Evolutionary conservation across 129 eudicot species (phyloP), one percentile per base, ranked within the genome.

Genomic region (Saussurea involucrata): DNA sequence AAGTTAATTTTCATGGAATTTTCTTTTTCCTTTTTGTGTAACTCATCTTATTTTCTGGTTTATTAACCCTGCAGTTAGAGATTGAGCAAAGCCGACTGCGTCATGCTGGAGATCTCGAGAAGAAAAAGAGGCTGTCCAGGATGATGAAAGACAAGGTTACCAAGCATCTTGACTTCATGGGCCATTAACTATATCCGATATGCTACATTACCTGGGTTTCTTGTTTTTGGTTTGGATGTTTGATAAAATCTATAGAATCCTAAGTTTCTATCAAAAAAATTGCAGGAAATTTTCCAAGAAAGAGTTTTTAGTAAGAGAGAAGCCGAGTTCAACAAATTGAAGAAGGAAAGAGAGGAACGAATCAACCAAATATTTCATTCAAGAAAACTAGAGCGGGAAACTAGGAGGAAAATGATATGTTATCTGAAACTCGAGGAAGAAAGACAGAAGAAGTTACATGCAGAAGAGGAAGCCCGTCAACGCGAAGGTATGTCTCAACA

Each of bases 381-480:
- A 25, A 75, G 92, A 61, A 82, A 65, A 70, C 83, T 75, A 82
- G 88, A 85, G 76, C 78, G 90, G 74, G 88, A 78, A 44, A 25
- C 25, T 4, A 85, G 76, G 83, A 86, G 90, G 82, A 90, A 90
- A 76, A 81, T 87, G 88, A 37, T 85, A 21, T 87, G 40, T 64
- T 87, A 57, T 70, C 40, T 87, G 84, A 85, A 70, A 24, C 31
- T 76, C n/a, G 90, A 90, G 68, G 96, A 91, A 80, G 95, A 87
- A 65, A 79, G 88, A 34, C 85, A 76, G 74, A 85, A 65, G 66
- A 85, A 65, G 65, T 69, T 72, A 69, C 85, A 66, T 36, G 90
- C 86, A 69, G 95, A 91, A 86, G 92, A 91, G 76, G 97, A 89
- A 83, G 90, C 90, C 15, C 83, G 85, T 66, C 85, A 85, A 72